phyloP scores from a whole-genome alignment of 306 rosid genomes.

The Cucurbita moschata region DNA sequence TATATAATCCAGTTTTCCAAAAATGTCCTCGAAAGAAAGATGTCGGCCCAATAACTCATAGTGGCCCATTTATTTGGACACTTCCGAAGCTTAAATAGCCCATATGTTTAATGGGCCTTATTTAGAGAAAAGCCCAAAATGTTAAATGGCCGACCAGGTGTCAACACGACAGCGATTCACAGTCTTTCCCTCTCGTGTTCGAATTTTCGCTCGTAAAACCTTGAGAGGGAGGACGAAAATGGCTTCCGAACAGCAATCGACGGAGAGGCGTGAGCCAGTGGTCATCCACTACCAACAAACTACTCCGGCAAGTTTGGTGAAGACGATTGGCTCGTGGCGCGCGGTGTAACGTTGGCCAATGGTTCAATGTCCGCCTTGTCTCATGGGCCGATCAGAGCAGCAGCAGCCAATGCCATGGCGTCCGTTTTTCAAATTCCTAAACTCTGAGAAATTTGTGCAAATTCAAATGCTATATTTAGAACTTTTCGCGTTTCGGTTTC shows the following conservation, averaged over 20 bases:
- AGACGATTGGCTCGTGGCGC: not conserved
- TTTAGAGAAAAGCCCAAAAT: not conserved
- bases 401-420: not conserved
- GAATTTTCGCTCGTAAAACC: not conserved
- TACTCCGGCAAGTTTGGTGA: not conserved
- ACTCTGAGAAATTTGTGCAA: not conserved
- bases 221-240: not conserved
- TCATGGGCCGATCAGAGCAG: not conserved
- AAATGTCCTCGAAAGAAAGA: too few relatives aligned
- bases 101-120: too few relatives aligned
- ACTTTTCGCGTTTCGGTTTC: not conserved
- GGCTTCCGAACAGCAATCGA: too few relatives aligned
- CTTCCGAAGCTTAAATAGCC: too few relatives aligned
- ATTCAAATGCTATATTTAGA: not conserved
- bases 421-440: not conserved
- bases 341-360: not conserved
- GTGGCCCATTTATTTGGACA: too few relatives aligned
- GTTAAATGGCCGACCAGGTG: not conserved
- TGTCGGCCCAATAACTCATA: too few relatives aligned
- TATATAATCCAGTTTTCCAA: too few relatives aligned
- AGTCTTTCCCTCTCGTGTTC: not conserved
- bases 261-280: too few relatives aligned
- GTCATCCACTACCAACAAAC: not conserved
- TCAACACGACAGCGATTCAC: not conserved
- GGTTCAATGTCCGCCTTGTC: not conserved